A percentile compares a stretch with the other conserved stretches of the same genome.
phyloP scores from a whole-genome alignment of 2,329 filamentous ascomycete genomes.

The Periconia sp. region DNA sequence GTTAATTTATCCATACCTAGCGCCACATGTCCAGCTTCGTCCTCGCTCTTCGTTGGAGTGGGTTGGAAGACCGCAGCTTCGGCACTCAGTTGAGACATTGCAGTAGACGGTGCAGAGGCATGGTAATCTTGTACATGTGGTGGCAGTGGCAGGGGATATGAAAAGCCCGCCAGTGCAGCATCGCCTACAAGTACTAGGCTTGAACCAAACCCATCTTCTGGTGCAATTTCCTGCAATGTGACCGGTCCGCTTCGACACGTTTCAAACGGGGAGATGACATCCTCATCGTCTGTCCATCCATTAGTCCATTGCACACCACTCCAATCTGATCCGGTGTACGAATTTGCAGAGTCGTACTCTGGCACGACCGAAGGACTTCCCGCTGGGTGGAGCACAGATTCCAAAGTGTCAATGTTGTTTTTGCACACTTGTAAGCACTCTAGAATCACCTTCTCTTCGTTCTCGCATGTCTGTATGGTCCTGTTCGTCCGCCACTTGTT shows the following conservation, averaged over 20 bases:
- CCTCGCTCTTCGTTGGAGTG: neutral
- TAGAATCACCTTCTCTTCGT: constrained; percentile 32
- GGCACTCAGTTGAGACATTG: constrained; percentile 19
- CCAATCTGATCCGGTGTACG: constrained; percentile 18
- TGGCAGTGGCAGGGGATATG: neutral
- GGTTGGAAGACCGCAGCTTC: constrained; percentile 29
- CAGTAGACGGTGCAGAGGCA: constrained; percentile 10
- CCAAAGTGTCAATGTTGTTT: constrained; percentile 31
- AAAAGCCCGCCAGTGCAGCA: neutral
- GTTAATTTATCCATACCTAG: constrained; percentile 19
- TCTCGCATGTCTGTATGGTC: constrained; percentile 35
- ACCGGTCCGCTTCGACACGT: constrained; percentile 8
- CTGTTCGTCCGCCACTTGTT: constrained; percentile 27
- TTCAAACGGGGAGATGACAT: constrained; percentile 25
- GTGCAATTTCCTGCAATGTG: constrained; percentile 18
- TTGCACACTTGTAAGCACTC: constrained; percentile 35
- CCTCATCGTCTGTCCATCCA: constrained; percentile 25
- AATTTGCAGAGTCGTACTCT: constrained; percentile 17
- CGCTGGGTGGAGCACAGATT: constrained; percentile 14
- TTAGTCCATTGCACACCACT: constrained; percentile 33
- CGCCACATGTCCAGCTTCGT: neutral
- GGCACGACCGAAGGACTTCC: constrained; percentile 10
- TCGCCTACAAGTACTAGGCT: neutral
- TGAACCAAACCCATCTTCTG: constrained; percentile 11
- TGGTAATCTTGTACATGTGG: constrained; percentile 17